These are phyloP conservation scores for Leccinum disarticulatum DNA, from an alignment of 768 basidiomycete genomes.

Conservation along the genomic window DNA sequence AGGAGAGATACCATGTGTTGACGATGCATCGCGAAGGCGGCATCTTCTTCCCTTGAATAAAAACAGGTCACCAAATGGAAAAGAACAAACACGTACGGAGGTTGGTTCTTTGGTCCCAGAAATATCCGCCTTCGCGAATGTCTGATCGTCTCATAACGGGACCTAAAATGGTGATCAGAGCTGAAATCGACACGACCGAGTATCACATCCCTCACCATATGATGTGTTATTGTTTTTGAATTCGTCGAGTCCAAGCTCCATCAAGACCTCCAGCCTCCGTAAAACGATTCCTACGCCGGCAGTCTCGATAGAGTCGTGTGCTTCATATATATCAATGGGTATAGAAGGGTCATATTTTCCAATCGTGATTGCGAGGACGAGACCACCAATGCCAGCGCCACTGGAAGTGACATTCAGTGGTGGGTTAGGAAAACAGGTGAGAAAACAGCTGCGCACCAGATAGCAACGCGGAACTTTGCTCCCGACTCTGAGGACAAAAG, in stretches of 20 bases:
- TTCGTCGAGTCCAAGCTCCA: slow-evolving; percentile 43
- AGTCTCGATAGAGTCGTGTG: slow-evolving; percentile 38
- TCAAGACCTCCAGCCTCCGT: slow-evolving; percentile 45
- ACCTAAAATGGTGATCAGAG: too few species aligned
- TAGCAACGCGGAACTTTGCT: slow-evolving; percentile 22
- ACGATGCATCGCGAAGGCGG: slow-evolving; percentile 18
- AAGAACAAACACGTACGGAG: slow-evolving; percentile 15
- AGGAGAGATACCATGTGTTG: slow-evolving; percentile 22
- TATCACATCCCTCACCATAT: slow-evolving; percentile 8
- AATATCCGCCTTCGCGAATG: slow-evolving; percentile 31
- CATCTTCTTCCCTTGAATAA: slow-evolving; percentile 7
- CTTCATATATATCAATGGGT: slow-evolving; percentile 46
- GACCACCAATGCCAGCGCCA: slow-evolving; percentile 44
- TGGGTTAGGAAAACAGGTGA: not conserved
- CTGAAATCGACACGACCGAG: slow-evolving; percentile 1
- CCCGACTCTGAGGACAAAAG: not conserved
- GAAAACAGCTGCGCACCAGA: slow-evolving; percentile 15
- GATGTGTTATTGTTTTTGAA: too few species aligned
- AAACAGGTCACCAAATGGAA: not conserved
- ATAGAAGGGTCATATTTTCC: slow-evolving; percentile 32
- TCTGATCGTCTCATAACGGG: slow-evolving; percentile 31
- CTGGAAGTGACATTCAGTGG: slow-evolving; percentile 10
- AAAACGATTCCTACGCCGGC: slow-evolving; percentile 44
- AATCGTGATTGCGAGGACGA: slow-evolving; percentile 42
- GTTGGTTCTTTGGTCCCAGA: slow-evolving; percentile 25